A percentile compares a stretch with the other conserved stretches of the same genome.
Evolutionary conservation across 495 filamentous ascomycete species (phyloP).

Genomic region (Arthonia radiata): DNA sequence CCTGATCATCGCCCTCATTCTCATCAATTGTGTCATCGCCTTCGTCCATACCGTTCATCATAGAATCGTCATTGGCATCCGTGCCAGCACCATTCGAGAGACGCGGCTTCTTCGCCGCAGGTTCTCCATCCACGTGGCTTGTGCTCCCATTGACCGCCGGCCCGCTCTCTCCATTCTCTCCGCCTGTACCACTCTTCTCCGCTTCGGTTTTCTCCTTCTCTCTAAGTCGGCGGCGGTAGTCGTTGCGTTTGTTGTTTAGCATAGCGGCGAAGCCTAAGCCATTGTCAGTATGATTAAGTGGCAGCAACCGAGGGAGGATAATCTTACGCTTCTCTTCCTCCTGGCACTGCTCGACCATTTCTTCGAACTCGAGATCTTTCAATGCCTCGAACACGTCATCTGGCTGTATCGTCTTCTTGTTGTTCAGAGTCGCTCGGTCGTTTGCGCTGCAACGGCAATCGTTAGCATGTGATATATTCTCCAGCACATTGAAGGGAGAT

Average conservation of each 20-base stretch:
- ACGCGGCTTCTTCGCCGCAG: constrained; percentile 8
- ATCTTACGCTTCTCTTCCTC: constrained; percentile 37
- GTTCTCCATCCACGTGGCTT: constrained; percentile 6
- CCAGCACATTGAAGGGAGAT: background rate
- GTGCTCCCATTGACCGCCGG: constrained; percentile 1
- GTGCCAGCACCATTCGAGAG: too few species aligned
- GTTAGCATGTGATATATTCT: background rate
- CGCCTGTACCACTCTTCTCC: constrained; percentile 5
- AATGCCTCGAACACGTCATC: constrained; percentile 64
- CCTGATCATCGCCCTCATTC: constrained; percentile 21
- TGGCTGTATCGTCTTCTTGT: constrained; percentile 70
- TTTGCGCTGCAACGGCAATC: constrained; percentile 34
- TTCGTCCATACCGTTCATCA: constrained; percentile 15
- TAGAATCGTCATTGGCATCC: constrained; percentile 17
- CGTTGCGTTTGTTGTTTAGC: constrained; percentile 38
- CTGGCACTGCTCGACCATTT: constrained; percentile 38
- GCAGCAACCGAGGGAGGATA: constrained; percentile 9
- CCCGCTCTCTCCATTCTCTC: constrained; percentile 4
- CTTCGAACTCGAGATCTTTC: constrained; percentile 58
- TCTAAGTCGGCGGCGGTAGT: constrained; percentile 26
- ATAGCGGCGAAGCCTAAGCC: constrained; percentile 27
- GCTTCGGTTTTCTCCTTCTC: constrained; percentile 15
- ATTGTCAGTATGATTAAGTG: constrained; percentile 2
- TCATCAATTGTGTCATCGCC: constrained; percentile 29
- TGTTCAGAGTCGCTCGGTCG: constrained; percentile 34